Evolutionary conservation across 2,329 filamentous ascomycete genomes (phyloP).

Genomic region (Exophiala spinifera): DNA sequence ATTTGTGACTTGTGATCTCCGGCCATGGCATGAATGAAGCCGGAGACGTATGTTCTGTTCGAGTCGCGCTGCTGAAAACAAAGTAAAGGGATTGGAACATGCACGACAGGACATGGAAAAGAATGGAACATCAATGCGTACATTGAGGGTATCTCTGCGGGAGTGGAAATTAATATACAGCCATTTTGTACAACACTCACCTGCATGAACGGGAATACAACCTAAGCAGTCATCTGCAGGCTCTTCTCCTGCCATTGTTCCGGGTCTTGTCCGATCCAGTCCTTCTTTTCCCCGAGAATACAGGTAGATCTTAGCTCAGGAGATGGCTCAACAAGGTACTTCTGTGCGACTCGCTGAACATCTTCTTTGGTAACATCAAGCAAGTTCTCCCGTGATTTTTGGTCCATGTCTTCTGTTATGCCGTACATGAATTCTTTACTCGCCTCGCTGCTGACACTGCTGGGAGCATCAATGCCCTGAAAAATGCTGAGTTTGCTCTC

Average conservation of each 20-base stretch:
- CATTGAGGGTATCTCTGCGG: constrained; percentile 23
- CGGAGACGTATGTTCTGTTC: constrained; percentile 55
- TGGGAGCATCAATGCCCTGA: constrained; percentile 84
- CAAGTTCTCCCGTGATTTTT: constrained; percentile 75
- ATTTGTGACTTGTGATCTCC: constrained; percentile 50
- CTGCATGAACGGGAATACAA: constrained; percentile 7
- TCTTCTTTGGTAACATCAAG: constrained; percentile 81
- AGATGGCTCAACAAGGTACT: constrained; percentile 70
- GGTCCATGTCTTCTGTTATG: constrained; percentile 84
- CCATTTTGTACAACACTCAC: constrained; percentile 3
- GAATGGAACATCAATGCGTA: constrained; percentile 4
- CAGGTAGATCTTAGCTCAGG: constrained; percentile 60
- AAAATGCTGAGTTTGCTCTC: constrained; percentile 96
- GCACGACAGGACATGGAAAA: constrained; percentile 16
- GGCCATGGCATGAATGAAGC: constrained; percentile 43
- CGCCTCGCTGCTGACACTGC: constrained; percentile 82
- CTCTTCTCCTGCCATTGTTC: constrained; percentile 22
- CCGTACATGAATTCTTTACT: constrained; percentile 82
- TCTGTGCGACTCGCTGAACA: constrained; percentile 75
- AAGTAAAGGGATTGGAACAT: constrained; percentile 1
- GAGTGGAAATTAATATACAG: constrained; percentile 24
- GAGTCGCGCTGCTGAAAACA: constrained; percentile 42
- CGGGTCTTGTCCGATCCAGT: constrained; percentile 48
- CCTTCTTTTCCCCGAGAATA: constrained; percentile 79
- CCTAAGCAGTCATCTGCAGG: constrained; percentile 25